Conservation (phyloP, 164 flowering plant species). For the Magnolia changhungtana region DNA sequence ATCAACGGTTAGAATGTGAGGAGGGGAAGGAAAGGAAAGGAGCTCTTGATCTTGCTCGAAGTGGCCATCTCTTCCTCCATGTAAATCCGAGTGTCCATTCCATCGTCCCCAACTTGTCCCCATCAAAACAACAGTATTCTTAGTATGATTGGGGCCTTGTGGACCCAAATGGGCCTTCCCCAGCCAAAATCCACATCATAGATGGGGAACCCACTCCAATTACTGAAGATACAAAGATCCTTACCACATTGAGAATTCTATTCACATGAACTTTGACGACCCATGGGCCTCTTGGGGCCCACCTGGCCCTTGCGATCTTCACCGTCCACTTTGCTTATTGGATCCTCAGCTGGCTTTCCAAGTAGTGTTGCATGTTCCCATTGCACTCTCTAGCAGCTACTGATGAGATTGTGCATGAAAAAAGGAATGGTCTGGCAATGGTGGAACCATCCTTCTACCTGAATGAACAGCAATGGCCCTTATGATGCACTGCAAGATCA, state of each 20-base stretch:
- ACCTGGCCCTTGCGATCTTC: not conserved
- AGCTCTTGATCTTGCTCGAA: conserved; percentile 24
- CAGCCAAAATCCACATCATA: conserved; percentile 30
- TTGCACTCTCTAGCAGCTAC: not conserved
- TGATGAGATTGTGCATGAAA: not conserved
- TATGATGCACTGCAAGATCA: too few relatives aligned
- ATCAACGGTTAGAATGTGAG: too few relatives aligned
- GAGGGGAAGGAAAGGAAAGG: conserved; percentile 3
- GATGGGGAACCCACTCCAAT: not conserved
- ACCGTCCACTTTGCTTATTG: not conserved
- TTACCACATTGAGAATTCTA: not conserved
- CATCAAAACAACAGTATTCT: conserved; percentile 20
- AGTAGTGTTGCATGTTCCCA: not conserved
- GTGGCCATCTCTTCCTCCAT: conserved; percentile 21
- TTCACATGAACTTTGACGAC: not conserved
- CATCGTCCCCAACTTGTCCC: conserved; percentile 25
- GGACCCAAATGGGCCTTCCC: conserved; percentile 43
- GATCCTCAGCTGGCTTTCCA: not conserved
- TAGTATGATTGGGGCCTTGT: conserved; percentile 1
- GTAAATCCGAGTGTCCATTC: conserved; percentile 37
- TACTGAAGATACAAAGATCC: not conserved
- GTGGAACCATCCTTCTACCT: not conserved
- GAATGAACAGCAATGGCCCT: too few relatives aligned
- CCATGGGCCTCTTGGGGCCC: not conserved
- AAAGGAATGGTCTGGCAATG: not conserved